Percentiles rank a stretch among this genome's conserved stretches.
Evolutionary conservation across 768 basidiomycete genomes (phyloP).

Genomic region (Coprinopsis cinerea): DNA sequence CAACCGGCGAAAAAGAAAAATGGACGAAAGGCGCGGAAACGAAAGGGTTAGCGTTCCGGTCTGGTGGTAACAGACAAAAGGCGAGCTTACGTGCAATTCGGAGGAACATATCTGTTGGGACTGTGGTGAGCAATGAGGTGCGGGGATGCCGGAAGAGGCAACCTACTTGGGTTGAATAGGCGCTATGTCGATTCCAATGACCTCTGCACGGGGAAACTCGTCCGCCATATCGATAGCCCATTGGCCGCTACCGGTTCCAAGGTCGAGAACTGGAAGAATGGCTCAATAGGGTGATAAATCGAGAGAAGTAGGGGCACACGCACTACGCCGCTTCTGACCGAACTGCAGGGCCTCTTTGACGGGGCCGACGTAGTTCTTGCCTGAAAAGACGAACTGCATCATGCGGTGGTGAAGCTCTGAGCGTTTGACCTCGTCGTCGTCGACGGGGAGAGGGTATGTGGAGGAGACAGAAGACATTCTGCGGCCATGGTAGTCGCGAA

Average conservation of each 20-base stretch:
- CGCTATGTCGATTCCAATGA: conserved; percentile 66
- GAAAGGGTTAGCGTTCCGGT: conserved; percentile 1
- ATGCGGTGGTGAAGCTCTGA: conserved; percentile 58
- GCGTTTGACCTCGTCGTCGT: conserved; percentile 64
- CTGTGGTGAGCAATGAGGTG: conserved; percentile 15
- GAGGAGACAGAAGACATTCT: conserved; percentile 49
- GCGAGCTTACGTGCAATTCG: conserved; percentile 62
- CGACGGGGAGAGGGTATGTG: conserved; percentile 59
- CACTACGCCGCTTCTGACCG: conserved; percentile 40
- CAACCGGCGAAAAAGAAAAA: not conserved
- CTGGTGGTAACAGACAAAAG: conserved; percentile 5
- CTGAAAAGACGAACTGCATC: conserved; percentile 59
- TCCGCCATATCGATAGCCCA: conserved; percentile 75
- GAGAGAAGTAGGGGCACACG: conserved; percentile 11
- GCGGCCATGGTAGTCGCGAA: conserved; percentile 47
- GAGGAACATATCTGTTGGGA: conserved; percentile 48
- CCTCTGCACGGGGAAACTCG: conserved; percentile 61
- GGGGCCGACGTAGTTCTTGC: conserved; percentile 63
- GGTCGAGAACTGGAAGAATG: conserved; percentile 47
- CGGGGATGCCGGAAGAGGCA: conserved; percentile 1
- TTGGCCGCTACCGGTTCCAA: conserved; percentile 61
- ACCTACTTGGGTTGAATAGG: conserved; percentile 65
- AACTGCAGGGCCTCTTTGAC: conserved; percentile 50
- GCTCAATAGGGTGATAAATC: conserved; percentile 1
- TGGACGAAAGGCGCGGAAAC: not conserved